Base-by-base conservation (phyloP, 2,329 filamentous ascomycete species). In the Pseudocercospora musae region DNA sequence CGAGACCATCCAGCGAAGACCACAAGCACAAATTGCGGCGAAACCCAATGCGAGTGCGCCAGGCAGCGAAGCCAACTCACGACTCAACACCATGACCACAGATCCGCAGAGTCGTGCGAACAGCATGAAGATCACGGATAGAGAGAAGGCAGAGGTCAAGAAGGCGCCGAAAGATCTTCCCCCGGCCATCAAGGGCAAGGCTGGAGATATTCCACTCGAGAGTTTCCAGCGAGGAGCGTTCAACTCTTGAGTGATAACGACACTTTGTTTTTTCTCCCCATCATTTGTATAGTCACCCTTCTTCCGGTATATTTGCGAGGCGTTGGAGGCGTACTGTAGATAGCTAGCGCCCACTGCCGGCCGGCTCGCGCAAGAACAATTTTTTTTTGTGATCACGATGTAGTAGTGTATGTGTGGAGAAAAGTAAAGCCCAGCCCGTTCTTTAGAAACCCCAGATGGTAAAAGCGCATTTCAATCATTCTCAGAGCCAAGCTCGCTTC, bases 171-270 rank as follows among this genome's bases (percentile, higher is more conserved):
- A 70, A 48, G 44, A 73, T 52, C 76, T 76, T 57, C 78, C 78
- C 46, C 84, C 84, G 1, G 77, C 79, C 66, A 72, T 87, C 0
- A 80, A 81, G 59, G 82, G 85, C 31, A 89, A 88, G 73, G 81
- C 84, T 57, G 85, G 84, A 1, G 87, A 89, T 72, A 85, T 89
- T 65, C 81, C 81, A 15, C 82, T 88, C 5, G 87, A 90, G 74
- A 89, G 86, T 71, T 90, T 90, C 74, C 87, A 89, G 74, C 89
- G 88, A 77, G 86, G 86, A 58, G 84, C 85, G 18, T 89, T 89
- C 72, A 87, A 88, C 75, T 87, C 85, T 58, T 87, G 77, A 80
- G 46, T 33, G 40, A 9, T 33, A 44, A 27, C 15, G 21, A 31
- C 56, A 40, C 7, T 33, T n/a, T n/a, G n/a, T n/a, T n/a, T n/a